phyloP scores from a whole-genome alignment of 768 basidiomycete genomes.

The Mycena indigotica region DNA sequence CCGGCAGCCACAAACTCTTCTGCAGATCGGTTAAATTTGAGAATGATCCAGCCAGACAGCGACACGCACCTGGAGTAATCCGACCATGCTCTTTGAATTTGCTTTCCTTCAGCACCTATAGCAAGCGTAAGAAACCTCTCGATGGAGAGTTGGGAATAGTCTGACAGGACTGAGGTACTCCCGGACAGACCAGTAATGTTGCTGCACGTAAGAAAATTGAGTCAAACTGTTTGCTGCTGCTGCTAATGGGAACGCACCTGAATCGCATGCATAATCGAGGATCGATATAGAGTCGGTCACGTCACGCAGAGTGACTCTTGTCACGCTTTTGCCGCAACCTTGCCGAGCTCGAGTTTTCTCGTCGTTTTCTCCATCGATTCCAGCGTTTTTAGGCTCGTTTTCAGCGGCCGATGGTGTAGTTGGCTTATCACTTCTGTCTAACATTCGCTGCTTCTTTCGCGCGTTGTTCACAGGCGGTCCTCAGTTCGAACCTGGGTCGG shows the following conservation, averaged over 20 bases:
- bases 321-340: too few species aligned
- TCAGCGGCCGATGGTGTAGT: slow-evolving; percentile 19
- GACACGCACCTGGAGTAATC: slow-evolving; percentile 80
- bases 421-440: slow-evolving; percentile 23
- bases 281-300: background rate
- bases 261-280: slow-evolving; percentile 19
- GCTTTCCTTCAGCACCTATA: slow-evolving; percentile 91
- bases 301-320: too few species aligned
- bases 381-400: too few species aligned
- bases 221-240: too few species aligned
- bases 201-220: slow-evolving; percentile 55
- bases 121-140: slow-evolving; percentile 33
- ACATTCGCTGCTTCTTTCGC: background rate
- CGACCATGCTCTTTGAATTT: slow-evolving; percentile 99
- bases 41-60: slow-evolving; percentile 18
- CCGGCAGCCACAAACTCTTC: slow-evolving; percentile 99
- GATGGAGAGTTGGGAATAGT: slow-evolving; percentile 8
- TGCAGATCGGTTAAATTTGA: slow-evolving; percentile 27
- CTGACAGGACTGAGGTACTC: slow-evolving; percentile 91
- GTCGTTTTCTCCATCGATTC: too few species aligned
- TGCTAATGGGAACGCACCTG: slow-evolving; percentile 3
- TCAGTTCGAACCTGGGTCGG: slow-evolving; percentile 21
- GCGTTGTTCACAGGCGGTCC: slow-evolving; percentile 16
- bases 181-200: slow-evolving; percentile 90
- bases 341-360: too few species aligned